phyloP scores from a whole-genome alignment of 331 rosid genomes.

The Dryas integrifolia region DNA sequence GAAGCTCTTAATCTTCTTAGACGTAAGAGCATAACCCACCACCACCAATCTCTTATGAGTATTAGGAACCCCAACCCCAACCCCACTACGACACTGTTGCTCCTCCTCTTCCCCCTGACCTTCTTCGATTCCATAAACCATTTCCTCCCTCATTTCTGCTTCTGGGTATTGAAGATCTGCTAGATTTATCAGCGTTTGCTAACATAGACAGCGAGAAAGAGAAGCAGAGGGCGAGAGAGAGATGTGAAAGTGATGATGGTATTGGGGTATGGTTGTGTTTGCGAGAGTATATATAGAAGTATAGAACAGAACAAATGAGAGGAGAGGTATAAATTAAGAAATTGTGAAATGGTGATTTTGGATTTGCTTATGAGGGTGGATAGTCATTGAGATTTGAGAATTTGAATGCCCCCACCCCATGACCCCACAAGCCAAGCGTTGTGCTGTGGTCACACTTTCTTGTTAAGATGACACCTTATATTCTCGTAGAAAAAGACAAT shows the following conservation, averaged over 20 bases:
- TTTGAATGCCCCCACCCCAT: not conserved
- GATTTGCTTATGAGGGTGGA: not conserved
- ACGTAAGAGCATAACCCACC: constrained; percentile 92
- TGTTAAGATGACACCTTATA: not conserved
- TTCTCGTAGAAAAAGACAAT: not conserved
- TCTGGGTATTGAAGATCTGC: constrained; percentile 8
- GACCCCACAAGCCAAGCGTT: not conserved
- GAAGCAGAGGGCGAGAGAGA: not conserved
- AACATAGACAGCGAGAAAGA: not conserved
- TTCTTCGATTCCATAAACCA: constrained; percentile 11
- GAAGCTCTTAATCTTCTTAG: constrained; percentile 87
- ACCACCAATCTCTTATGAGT: constrained; percentile 43
- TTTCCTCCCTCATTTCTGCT: constrained; percentile 23
- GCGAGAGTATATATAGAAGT: no score
- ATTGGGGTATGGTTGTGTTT: no score
- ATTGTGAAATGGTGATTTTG: no score
- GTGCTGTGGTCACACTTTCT: not conserved
- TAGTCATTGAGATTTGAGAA: not conserved
- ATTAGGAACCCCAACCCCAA: constrained; percentile 42
- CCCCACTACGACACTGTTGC: constrained; percentile 32
- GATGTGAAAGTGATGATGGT: no score
- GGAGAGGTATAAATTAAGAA: not conserved
- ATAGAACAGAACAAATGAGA: not conserved
- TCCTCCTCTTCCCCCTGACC: constrained; percentile 27
- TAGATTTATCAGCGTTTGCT: not conserved